Percentiles rank a stretch among this genome's conserved stretches.
phyloP scores from a whole-genome alignment of 176 grass and related monocot species.

The Ensete ventricosum region DNA sequence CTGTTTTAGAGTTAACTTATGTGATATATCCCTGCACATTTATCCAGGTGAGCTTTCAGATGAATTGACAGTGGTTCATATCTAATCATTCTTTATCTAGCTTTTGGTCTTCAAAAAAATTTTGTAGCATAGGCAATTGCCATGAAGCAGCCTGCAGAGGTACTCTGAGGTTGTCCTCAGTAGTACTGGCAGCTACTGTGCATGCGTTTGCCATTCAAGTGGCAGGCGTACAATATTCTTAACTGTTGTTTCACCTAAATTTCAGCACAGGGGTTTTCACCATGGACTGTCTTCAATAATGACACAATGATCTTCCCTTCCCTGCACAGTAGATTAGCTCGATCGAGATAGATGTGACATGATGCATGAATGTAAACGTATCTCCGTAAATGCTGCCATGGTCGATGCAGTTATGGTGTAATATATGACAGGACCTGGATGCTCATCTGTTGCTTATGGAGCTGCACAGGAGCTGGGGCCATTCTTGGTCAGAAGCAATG shows the following conservation, averaged over 20 bases:
- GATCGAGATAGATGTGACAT: too few relatives aligned
- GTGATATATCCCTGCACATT: too few relatives aligned
- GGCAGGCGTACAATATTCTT: background rate
- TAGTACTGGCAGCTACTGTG: background rate
- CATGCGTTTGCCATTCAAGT: background rate
- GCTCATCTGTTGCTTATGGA: slow-evolving; percentile 78
- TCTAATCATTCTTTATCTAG: too few relatives aligned
- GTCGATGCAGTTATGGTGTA: background rate
- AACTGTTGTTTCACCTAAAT: background rate
- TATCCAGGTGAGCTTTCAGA: too few relatives aligned
- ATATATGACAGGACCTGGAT: slow-evolving; percentile 50
- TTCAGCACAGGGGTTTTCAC: background rate
- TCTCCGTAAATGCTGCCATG: background rate
- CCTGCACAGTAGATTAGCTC: background rate
- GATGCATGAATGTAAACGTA: too few relatives aligned
- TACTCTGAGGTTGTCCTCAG: background rate
- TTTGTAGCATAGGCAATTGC: background rate
- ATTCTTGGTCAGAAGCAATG: slow-evolving; percentile 49
- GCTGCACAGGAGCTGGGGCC: slow-evolving; percentile 89
- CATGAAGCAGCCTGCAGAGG: background rate
- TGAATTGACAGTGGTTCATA: too few relatives aligned
- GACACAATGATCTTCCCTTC: background rate
- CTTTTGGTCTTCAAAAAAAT: background rate
- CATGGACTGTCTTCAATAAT: background rate
- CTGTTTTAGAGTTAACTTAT: too few relatives aligned